A percentile compares a stretch with the other conserved stretches of the same genome.
Evolutionary conservation across 352 stramenopile genomes (phyloP).

Genomic region (Pythium rhizo-oryzae): DNA sequence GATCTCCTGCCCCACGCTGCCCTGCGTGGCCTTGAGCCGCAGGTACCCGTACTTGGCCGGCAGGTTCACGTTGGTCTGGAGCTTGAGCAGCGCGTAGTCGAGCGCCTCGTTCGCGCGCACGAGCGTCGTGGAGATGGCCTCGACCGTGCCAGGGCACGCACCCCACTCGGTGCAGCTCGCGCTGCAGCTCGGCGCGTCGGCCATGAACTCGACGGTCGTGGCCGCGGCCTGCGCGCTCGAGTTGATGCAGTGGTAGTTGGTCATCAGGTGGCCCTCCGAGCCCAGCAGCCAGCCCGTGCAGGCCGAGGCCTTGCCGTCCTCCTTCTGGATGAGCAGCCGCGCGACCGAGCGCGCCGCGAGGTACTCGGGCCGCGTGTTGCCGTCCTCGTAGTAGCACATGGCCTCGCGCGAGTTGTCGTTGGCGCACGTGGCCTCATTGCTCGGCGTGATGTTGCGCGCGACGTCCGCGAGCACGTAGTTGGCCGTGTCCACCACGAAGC

Average conservation of each 20-base stretch:
- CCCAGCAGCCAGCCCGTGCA: conserved; percentile 73
- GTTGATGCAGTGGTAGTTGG: conserved; percentile 76
- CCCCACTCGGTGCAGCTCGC: conserved; percentile 40
- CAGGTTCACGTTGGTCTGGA: conserved; percentile 39
- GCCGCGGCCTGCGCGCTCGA: conserved; percentile 37
- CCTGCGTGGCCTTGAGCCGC: conserved; percentile 40
- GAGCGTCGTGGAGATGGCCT: conserved; percentile 47
- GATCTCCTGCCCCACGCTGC: conserved; percentile 39
- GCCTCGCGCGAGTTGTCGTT: conserved; percentile 64
- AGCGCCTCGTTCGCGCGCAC: conserved; percentile 48
- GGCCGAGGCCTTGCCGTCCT: conserved; percentile 28
- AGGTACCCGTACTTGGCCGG: conserved; percentile 62
- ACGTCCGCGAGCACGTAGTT: conserved; percentile 47
- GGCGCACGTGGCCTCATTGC: conserved; percentile 51
- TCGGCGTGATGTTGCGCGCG: conserved; percentile 44
- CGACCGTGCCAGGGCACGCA: conserved; percentile 44
- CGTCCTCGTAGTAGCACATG: conserved; percentile 52
- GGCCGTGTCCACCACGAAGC: conserved; percentile 58
- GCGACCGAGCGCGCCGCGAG: conserved; percentile 50
- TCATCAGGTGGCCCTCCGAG: conserved; percentile 62
- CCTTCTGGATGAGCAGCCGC: conserved; percentile 53
- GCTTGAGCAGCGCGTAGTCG: conserved; percentile 67
- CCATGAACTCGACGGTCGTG: conserved; percentile 69
- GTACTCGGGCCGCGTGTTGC: conserved; percentile 35
- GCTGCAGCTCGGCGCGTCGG: conserved; percentile 42